Percentiles rank a stretch among this genome's conserved stretches.
These are phyloP conservation scores for Cercospora sp. DNA, from an alignment of 2,329 filamentous ascomycete genomes.

Conservation along the genomic window DNA sequence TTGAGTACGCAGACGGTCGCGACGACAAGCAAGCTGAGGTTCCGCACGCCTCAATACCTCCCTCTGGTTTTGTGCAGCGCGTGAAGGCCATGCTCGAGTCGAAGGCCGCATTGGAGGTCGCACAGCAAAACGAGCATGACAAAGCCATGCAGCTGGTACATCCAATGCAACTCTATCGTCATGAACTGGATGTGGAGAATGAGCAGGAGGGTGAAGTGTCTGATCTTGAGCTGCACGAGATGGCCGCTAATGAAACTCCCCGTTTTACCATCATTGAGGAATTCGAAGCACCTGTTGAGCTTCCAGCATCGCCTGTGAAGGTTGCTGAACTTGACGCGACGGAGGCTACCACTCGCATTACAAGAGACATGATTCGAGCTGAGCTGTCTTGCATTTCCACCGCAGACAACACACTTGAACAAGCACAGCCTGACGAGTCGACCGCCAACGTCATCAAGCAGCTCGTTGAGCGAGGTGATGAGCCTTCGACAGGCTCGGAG, in stretches of 20 bases:
- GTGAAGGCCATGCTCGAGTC: constrained; percentile 48
- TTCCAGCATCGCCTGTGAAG: constrained; percentile 40
- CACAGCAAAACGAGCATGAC: constrained; percentile 25
- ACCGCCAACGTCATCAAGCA: constrained; percentile 24
- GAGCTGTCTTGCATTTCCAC: constrained; percentile 36
- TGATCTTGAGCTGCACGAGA: constrained; percentile 35
- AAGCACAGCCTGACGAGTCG: constrained; percentile 25
- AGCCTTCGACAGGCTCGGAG: neutral
- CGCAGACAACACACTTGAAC: constrained; percentile 25
- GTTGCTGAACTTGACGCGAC: constrained; percentile 34
- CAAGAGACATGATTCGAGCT: constrained; percentile 40
- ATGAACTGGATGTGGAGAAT: constrained; percentile 26
- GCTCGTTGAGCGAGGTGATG: constrained; percentile 18
- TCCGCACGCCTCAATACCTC: constrained; percentile 37
- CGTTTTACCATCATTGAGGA: constrained; percentile 39
- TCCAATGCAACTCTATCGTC: constrained; percentile 21
- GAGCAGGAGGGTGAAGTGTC: constrained; percentile 23
- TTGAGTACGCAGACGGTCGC: constrained; percentile 39
- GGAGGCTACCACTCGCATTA: constrained; percentile 34
- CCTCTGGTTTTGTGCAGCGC: constrained; percentile 45
- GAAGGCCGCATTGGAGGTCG: constrained; percentile 36
- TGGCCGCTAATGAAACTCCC: constrained; percentile 37
- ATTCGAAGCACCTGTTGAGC: constrained; percentile 38
- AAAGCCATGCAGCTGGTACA: constrained; percentile 22
- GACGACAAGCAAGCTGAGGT: constrained; percentile 40